These are phyloP conservation scores for Scolecobasidium constrictum DNA, from an alignment of 2,329 filamentous ascomycete genomes.

Conservation along the genomic window DNA sequence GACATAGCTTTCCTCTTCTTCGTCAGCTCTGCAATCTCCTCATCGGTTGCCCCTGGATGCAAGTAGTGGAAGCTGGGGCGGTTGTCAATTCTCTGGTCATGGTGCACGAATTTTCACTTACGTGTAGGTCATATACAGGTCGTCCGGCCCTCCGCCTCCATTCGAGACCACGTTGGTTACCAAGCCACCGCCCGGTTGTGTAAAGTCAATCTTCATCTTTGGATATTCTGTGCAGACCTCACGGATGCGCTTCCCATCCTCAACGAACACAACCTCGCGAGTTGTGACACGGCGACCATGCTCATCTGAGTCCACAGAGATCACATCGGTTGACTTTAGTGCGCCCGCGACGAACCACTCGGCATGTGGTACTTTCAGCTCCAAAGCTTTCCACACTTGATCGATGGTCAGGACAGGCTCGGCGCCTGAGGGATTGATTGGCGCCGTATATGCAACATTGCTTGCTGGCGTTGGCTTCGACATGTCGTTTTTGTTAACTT, in stretches of 20 bases:
- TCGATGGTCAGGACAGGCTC: slow-evolving; percentile 19
- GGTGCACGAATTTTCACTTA: slow-evolving; percentile 12
- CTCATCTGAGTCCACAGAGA: slow-evolving; percentile 16
- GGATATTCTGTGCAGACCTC: slow-evolving; percentile 18
- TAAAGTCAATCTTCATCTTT: neutral
- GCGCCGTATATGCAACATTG: slow-evolving; percentile 26
- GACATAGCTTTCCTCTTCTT: slow-evolving; percentile 11
- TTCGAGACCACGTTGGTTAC: slow-evolving; percentile 23
- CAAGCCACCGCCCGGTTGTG: slow-evolving; percentile 11
- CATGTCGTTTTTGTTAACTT: neutral
- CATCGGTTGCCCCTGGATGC: slow-evolving; percentile 17
- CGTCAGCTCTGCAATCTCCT: neutral
- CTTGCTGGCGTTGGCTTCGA: slow-evolving; percentile 13
- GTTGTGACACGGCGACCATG: slow-evolving; percentile 17
- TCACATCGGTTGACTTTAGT: slow-evolving; percentile 18
- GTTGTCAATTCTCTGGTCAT: neutral
- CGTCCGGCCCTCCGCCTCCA: slow-evolving; percentile 14
- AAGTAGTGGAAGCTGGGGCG: slow-evolving; percentile 28
- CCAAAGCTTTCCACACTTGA: slow-evolving; percentile 26
- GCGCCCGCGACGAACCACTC: slow-evolving; percentile 21
- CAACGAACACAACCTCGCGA: slow-evolving; percentile 20
- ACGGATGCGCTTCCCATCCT: slow-evolving; percentile 15
- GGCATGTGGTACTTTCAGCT: slow-evolving; percentile 19
- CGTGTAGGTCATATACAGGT: slow-evolving; percentile 29
- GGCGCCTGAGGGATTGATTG: slow-evolving; percentile 24